Percentiles rank a stretch among this genome's conserved stretches.
Conservation (phyloP, 306 rosid genomes). For the Prunus mongolica region DNA sequence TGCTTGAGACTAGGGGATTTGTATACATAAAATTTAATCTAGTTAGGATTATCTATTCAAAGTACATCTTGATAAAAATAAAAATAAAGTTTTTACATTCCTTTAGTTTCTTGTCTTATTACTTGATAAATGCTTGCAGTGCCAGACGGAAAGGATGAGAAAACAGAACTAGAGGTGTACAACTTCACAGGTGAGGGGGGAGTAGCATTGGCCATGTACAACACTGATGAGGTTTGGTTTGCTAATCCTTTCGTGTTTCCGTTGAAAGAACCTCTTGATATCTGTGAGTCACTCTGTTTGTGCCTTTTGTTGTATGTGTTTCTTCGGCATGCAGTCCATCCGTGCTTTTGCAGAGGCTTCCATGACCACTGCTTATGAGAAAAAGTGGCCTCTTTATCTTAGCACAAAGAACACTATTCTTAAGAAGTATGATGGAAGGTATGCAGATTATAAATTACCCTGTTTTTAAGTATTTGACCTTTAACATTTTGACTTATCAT, state of each 20-base stretch:
- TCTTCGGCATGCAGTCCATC: slow-evolving; percentile 60
- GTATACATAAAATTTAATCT: neutral
- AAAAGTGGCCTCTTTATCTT: slow-evolving; percentile 97
- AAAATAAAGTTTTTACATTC: neutral
- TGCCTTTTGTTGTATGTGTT: slow-evolving; percentile 11
- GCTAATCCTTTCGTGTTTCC: slow-evolving; percentile 18
- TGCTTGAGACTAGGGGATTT: neutral
- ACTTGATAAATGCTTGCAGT: slow-evolving; percentile 37
- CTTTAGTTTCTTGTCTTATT: neutral
- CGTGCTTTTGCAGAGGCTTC: slow-evolving; percentile 90
- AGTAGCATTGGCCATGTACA: slow-evolving; percentile 86
- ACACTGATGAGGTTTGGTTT: slow-evolving; percentile 86
- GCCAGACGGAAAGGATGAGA: slow-evolving; percentile 74
- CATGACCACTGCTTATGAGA: slow-evolving; percentile 78
- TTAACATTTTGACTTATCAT: neutral
- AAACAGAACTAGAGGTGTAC: slow-evolving; percentile 75
- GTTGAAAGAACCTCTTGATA: slow-evolving; percentile 17
- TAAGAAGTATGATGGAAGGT: slow-evolving; percentile 99
- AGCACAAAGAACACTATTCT: slow-evolving; percentile 97
- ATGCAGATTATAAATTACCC: slow-evolving; percentile 18
- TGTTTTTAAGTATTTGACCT: neutral
- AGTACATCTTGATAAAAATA: neutral
- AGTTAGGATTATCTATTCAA: neutral
- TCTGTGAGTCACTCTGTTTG: slow-evolving; percentile 15
- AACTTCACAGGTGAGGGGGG: slow-evolving; percentile 93